Conservation (phyloP, 345 rosid species). For the Cardamine resedifolia region DNA sequence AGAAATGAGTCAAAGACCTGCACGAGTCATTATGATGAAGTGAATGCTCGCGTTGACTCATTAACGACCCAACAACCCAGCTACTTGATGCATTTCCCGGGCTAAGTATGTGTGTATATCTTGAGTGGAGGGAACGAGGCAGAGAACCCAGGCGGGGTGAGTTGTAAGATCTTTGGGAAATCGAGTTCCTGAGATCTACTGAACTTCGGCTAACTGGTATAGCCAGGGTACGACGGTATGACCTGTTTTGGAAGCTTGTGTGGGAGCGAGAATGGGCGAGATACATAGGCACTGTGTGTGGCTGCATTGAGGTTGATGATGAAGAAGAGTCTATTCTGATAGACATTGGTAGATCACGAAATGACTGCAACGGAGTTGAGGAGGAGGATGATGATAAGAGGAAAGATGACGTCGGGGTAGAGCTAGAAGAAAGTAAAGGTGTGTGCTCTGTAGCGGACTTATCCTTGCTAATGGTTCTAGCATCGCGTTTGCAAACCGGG, state of each 20-base stretch:
- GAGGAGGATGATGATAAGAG: constrained; percentile 47
- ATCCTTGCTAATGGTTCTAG: constrained; percentile 63
- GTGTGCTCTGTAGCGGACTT: constrained; percentile 84
- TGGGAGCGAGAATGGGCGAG: constrained; percentile 43
- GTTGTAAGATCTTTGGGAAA: constrained; percentile 28
- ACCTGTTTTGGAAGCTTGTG: constrained; percentile 47
- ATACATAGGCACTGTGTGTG: constrained; percentile 18
- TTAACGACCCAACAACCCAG: constrained; percentile 43
- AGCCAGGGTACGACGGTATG: constrained; percentile 42
- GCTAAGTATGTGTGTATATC: constrained; percentile 57
- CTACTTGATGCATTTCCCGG: constrained; percentile 70
- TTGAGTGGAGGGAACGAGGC: constrained; percentile 58
- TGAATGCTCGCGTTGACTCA: constrained; percentile 47
- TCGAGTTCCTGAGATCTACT: constrained; percentile 47
- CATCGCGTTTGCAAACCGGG: constrained; percentile 95
- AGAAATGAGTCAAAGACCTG: constrained; percentile 67
- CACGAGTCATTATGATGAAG: constrained; percentile 48
- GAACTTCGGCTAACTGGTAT: constrained; percentile 47
- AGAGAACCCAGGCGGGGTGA: constrained; percentile 33
- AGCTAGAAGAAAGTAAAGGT: constrained; percentile 65
- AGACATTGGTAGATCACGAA: constrained; percentile 42
- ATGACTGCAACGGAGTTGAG: constrained; percentile 57
- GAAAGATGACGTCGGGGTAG: constrained; percentile 53
- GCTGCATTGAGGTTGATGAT: constrained; percentile 28
- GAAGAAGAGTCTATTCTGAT: constrained; percentile 20